A percentile compares a stretch with the other conserved stretches of the same genome.
Evolutionary conservation across 1,139 yeast genomes (phyloP).

Genomic region (Scheffersomyces stambukii): DNA sequence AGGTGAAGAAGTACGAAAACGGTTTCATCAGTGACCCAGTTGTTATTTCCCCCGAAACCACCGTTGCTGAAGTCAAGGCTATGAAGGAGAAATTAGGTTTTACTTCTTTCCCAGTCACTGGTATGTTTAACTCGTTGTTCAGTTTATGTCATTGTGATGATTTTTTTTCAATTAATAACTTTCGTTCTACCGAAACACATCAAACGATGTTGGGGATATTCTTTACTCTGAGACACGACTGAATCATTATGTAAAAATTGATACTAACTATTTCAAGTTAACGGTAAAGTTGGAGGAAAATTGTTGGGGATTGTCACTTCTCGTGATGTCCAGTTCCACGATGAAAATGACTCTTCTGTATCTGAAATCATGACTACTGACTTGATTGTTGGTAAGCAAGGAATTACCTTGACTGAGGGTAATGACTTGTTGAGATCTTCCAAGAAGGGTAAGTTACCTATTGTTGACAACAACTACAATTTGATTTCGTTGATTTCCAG

Average conservation of each 20-base stretch:
- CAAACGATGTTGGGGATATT: conserved; percentile 95
- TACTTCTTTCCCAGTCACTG: conserved; percentile 98
- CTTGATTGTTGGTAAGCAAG: conserved; percentile 76
- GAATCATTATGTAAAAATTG: neutral
- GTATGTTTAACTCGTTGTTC: conserved; percentile 49
- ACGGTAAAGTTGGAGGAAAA: conserved; percentile 84
- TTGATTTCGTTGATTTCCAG: conserved; percentile 87
- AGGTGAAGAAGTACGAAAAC: conserved; percentile 94
- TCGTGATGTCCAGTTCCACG: conserved; percentile 95
- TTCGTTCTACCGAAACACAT: conserved; percentile 99
- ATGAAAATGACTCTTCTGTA: conserved; percentile 58
- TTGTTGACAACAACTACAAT: conserved; percentile 72
- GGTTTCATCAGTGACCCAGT: conserved; percentile 96
- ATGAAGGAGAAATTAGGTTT: conserved; percentile 78
- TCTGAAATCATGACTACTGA: conserved; percentile 88
- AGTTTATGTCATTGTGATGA: conserved; percentile 51
- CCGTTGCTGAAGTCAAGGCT: conserved; percentile 77
- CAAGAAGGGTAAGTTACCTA: conserved; percentile 97
- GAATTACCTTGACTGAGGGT: conserved; percentile 80
- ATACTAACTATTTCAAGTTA: conserved; percentile 49
- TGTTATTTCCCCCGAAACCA: conserved; percentile 68
- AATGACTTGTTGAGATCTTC: conserved; percentile 86
- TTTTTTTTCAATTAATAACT: conserved; percentile 62
- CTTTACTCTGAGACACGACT: conserved; percentile 5
- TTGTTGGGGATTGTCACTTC: conserved; percentile 93